Evolutionary conservation across 2,329 filamentous ascomycete species (phyloP).

Genomic region (Microdochium paspali): DNA sequence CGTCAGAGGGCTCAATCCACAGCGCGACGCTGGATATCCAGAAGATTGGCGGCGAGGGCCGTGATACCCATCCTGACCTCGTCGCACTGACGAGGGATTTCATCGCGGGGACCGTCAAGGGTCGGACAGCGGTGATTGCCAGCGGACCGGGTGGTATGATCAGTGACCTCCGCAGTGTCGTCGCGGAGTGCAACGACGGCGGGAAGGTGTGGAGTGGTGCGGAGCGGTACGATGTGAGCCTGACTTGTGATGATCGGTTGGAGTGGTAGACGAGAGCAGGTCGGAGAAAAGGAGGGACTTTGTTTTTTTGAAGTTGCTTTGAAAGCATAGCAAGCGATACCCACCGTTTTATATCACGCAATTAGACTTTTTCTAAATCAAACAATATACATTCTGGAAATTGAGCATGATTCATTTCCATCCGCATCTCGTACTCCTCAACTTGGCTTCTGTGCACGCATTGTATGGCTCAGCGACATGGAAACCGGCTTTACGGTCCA

Average conservation of each 20-base stretch:
- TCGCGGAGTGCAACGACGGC: constrained; percentile 43
- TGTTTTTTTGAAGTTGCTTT: constrained; percentile 3
- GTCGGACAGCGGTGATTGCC: constrained; percentile 45
- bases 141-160: constrained; percentile 54
- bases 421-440: no score
- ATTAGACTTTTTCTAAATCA: no score
- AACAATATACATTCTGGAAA: no score
- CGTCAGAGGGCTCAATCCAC: constrained; percentile 11
- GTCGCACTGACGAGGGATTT: constrained; percentile 35
- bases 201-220: constrained; percentile 47
- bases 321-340: no score
- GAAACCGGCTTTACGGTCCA: no score
- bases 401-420: no score
- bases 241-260: constrained; percentile 52
- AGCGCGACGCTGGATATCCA: constrained; percentile 18
- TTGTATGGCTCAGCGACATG: no score
- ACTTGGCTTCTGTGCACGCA: no score
- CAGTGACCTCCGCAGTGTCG: constrained; percentile 41
- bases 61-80: constrained; percentile 34
- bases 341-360: no score
- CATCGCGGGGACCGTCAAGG: constrained; percentile 32
- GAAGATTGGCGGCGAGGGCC: constrained; percentile 16
- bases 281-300: neutral
- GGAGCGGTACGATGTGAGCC: constrained; percentile 42
- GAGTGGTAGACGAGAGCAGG: constrained; percentile 29